Evolutionary conservation across 257 asterid species (phyloP).

Genomic region (Fraxinus pennsylvanica): DNA sequence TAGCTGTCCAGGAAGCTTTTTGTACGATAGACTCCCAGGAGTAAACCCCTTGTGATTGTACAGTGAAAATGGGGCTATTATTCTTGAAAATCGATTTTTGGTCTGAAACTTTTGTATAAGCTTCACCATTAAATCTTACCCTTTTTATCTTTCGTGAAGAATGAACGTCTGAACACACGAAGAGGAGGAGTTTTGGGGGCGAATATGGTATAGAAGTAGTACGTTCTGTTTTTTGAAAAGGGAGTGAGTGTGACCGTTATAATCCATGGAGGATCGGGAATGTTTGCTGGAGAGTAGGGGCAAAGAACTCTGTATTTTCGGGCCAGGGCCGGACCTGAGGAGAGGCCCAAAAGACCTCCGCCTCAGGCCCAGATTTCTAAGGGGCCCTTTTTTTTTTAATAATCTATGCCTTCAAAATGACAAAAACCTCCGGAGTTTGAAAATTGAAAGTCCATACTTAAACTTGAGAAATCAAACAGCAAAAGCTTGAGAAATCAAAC

Average conservation of each 20-base stretch:
- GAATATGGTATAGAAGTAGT: background rate
- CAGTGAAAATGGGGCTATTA: constrained; percentile 34
- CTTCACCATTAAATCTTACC: constrained; percentile 38
- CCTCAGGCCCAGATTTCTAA: too few species aligned
- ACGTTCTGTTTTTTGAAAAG: constrained; percentile 26
- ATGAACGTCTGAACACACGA: background rate
- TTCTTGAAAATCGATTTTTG: constrained; percentile 23
- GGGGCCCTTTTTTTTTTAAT: too few species aligned
- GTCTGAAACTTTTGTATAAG: constrained; percentile 4
- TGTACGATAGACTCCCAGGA: constrained; percentile 31
- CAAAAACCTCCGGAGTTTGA: too few species aligned
- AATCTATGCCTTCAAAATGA: too few species aligned
- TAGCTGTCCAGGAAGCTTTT: constrained; percentile 48
- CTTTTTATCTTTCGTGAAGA: background rate
- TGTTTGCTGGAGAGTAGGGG: too few species aligned
- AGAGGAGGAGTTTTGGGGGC: background rate
- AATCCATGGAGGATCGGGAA: too few species aligned
- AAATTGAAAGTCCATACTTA: too few species aligned
- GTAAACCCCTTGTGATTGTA: constrained; percentile 14
- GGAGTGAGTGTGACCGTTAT: constrained; percentile 41
- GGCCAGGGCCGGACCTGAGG: too few species aligned
- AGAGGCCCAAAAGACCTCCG: too few species aligned
- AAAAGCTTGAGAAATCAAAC: too few species aligned
- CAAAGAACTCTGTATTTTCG: too few species aligned
- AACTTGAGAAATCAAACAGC: too few species aligned